phyloP scores from a whole-genome alignment of 331 rosid genomes.

The Pyracantha coccinea region DNA sequence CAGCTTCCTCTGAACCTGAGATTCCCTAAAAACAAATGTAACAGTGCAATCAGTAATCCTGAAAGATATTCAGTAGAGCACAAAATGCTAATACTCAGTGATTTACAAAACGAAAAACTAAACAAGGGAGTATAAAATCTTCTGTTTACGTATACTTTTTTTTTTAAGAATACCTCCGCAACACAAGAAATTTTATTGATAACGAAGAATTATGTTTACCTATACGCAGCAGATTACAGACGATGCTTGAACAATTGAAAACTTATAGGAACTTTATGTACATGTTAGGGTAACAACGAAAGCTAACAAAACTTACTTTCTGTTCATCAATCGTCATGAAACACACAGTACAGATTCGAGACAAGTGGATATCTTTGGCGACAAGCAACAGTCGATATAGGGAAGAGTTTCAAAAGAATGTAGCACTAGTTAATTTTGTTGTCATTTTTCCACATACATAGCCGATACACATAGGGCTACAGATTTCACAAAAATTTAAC shows the following conservation, averaged over 20 bases:
- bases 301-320: not conserved
- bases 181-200: too few species aligned
- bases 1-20: not conserved
- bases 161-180: too few species aligned
- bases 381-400: not conserved
- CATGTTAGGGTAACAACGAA: not conserved
- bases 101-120: not conserved
- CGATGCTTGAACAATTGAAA: not conserved
- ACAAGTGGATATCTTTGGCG: not conserved
- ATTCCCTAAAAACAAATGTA: not conserved
- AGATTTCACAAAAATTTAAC: not conserved
- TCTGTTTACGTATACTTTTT: not conserved
- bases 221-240: too few species aligned
- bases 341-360: not conserved
- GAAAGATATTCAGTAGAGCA: not conserved
- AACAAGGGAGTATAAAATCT: not conserved
- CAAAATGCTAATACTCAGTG: not conserved
- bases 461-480: too few species aligned
- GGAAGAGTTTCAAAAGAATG: too few species aligned
- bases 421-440: too few species aligned
- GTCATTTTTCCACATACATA: not conserved
- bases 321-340: not conserved
- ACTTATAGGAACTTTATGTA: not conserved
- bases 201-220: too few species aligned
- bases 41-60: not conserved